Evolutionary conservation across 1,284 basidiomycete genomes (phyloP), one percentile per base, ranked within the genome.

Genomic region (Boletellus deceptivus): DNA sequence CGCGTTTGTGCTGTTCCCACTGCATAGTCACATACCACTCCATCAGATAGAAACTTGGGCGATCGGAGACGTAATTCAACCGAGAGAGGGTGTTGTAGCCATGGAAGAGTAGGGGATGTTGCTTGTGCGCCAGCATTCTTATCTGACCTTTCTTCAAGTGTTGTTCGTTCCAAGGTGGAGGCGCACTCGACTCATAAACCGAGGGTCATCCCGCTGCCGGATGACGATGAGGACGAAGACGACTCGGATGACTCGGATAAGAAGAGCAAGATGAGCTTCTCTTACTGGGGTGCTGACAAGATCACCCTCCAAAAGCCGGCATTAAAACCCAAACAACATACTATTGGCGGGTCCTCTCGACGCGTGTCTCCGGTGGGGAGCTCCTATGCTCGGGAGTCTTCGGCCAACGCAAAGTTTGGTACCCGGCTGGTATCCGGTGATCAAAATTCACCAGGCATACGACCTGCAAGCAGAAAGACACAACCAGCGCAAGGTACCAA

Each of bases 211-310:
- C 87, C 87, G 25, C 74, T 89, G 56, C 86, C 86, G 6, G 73
- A 74, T 27, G 77, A 80, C 34, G 80, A 84, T 43, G 83, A 86
- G 42, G 77, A 80, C 40, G 79, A 76, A 8, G 79, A 67, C 22
- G 87, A 88, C 24, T 91, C 89, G 3, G 87, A 89, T 58, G 89
- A 91, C 59, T 91, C 88, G 8, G 89, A 91, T 65, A 80, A 84
- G 68, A 91, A 91, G 73, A 88, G 85, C 74, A 91, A 91, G 69
- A 91, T 91, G 89, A 89, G 86, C 72, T 91, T 91, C 70, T 92
- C 89, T 3, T 91, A 91, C 65, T 91, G 89, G 89, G 89, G 89
- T 24, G 89, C 89, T 18, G 89, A 91, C 73, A 89, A 89, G 69
- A 79, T 91, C 59, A 91, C 89, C 1, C 80, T 91, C 27, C 87